A percentile compares a stretch with the other conserved stretches of the same genome.
phyloP scores from a whole-genome alignment of 345 rosid species.

The Eucalyptus shirleyi region DNA sequence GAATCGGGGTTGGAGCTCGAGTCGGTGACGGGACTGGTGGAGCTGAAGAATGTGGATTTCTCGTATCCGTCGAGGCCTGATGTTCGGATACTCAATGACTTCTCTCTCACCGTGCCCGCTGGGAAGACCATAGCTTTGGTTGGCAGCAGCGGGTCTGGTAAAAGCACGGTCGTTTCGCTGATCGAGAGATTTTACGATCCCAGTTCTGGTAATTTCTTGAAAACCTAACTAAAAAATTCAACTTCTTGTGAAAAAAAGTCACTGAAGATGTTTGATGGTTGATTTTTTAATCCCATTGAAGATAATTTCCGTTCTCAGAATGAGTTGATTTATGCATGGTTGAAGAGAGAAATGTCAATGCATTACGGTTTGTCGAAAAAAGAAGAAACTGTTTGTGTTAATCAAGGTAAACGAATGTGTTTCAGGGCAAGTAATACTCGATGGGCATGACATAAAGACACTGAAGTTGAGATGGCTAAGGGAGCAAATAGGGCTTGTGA shows the following conservation, averaged over 20 bases:
- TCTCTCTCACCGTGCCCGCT: conserved; percentile 76
- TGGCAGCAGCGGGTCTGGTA: conserved; percentile 98
- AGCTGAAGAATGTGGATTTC: conserved; percentile 73
- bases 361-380: background rate
- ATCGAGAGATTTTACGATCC: conserved; percentile 97
- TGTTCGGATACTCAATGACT: conserved; percentile 58
- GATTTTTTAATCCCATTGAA: background rate
- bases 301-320: conserved; percentile 10
- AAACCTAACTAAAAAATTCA: background rate
- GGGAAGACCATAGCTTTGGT: conserved; percentile 96
- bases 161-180: conserved; percentile 92
- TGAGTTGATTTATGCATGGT: background rate
- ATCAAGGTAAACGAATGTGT: background rate
- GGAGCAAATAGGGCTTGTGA: conserved; percentile 94
- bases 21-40: conserved; percentile 65
- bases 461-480: conserved; percentile 83
- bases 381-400: background rate
- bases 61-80: conserved; percentile 89
- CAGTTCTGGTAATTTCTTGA: conserved; percentile 38
- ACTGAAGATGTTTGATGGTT: background rate
- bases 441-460: conserved; percentile 78
- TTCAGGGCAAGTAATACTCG: conserved; percentile 79
- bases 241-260: background rate
- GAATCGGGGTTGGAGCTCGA: conserved; percentile 62
- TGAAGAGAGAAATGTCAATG: background rate